These are phyloP conservation scores for Syzygium aqueum DNA, from an alignment of 345 rosid species.

Conservation along the genomic window DNA sequence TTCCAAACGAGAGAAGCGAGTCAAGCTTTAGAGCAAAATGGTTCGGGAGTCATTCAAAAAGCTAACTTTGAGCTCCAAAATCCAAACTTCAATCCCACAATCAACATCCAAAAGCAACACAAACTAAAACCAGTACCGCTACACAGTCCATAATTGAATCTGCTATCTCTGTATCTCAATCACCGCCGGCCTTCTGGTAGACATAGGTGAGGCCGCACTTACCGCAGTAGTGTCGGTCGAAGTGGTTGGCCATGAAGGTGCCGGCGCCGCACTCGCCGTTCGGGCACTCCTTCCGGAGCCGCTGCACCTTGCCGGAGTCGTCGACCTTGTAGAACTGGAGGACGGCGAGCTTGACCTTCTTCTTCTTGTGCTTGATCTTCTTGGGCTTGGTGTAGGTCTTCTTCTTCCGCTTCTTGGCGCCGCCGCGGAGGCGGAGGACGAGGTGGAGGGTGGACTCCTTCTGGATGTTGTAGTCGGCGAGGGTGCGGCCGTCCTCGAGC, in stretches of 20 bases:
- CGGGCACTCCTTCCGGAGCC: constrained; percentile 64
- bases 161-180: not conserved
- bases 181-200: constrained; percentile 59
- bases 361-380: constrained; percentile 65
- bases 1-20: not conserved
- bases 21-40: not conserved
- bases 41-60: not conserved
- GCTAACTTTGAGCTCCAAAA: not conserved
- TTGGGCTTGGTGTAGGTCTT: constrained; percentile 69
- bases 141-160: not conserved
- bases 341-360: constrained; percentile 62
- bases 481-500: constrained; percentile 38
- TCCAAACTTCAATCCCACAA: not conserved
- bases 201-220: constrained; percentile 67
- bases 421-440: constrained; percentile 11
- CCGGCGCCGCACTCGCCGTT: constrained; percentile 58
- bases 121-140: not conserved
- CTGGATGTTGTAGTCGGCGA: constrained; percentile 15
- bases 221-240: constrained; percentile 69
- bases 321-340: constrained; percentile 64
- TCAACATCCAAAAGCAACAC: not conserved
- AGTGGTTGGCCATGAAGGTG: constrained; percentile 65
- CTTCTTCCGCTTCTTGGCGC: constrained; percentile 42
- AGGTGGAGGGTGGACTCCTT: constrained; percentile 17
- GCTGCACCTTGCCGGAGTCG: constrained; percentile 51